Conservation (phyloP, 495 filamentous ascomycete genomes). For the Immersiella caudata region DNA sequence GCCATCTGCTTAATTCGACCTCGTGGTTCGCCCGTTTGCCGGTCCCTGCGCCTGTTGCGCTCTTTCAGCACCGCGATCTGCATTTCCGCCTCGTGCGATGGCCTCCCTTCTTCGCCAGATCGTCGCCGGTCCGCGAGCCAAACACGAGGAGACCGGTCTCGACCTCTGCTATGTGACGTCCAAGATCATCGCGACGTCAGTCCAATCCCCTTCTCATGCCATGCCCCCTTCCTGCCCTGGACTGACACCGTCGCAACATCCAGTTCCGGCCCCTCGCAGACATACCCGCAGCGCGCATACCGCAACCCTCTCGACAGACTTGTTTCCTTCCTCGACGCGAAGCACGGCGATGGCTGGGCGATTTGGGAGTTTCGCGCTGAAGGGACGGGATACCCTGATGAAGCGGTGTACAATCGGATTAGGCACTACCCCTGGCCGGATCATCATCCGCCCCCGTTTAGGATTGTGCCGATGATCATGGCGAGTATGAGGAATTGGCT, state of each 20-base stretch:
- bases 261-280: conserved; percentile 81
- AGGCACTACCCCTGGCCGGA: conserved; percentile 95
- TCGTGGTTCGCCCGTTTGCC: background rate
- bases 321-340: conserved; percentile 80
- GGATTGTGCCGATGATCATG: conserved; percentile 82
- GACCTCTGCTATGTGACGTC: conserved; percentile 96
- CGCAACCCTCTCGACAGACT: conserved; percentile 87
- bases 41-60: background rate
- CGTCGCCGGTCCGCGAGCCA: conserved; percentile 74
- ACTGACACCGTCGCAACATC: conserved; percentile 14
- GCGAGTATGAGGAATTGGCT: conserved; percentile 90
- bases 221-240: too few relatives aligned
- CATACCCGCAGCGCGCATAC: conserved; percentile 88
- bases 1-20: background rate
- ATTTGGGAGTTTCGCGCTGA: conserved; percentile 99
- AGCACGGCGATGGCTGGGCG: conserved; percentile 80
- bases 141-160: conserved; percentile 82
- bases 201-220: conserved; percentile 25
- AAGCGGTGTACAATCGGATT: conserved; percentile 79
- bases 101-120: conserved; percentile 58
- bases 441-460: conserved; percentile 94
- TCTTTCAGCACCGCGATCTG: background rate
- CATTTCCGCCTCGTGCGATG: conserved; percentile 37
- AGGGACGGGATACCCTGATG: conserved; percentile 91
- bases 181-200: conserved; percentile 66